Conservation (phyloP, 805 yeast genomes). For the Scheffersomyces stipitis region DNA sequence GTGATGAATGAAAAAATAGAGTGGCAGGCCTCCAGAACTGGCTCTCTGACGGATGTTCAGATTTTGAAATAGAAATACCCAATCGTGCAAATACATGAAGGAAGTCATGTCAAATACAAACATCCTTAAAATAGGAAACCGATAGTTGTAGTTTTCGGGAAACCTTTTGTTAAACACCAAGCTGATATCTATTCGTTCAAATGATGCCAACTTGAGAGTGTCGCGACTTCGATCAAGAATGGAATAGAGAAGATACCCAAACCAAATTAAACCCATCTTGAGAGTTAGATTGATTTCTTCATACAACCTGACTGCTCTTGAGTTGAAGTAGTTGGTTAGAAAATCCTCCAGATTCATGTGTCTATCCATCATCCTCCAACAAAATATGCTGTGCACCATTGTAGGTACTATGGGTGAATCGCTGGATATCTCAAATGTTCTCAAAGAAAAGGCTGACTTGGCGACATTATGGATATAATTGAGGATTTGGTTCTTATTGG, state of each 20-base stretch:
- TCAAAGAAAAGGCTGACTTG: background rate
- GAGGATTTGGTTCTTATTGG: background rate
- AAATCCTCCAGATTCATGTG: background rate
- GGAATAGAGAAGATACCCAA: background rate
- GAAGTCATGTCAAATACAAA: conserved; percentile 1
- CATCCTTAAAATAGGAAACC: conserved; percentile 1
- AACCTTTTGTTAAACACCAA: conserved; percentile 1
- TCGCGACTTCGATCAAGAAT: background rate
- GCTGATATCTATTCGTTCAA: conserved; percentile 3
- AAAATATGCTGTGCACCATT: background rate
- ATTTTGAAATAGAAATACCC: no score
- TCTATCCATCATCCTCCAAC: background rate
- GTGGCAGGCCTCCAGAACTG: no score
- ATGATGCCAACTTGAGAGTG: background rate
- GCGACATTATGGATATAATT: background rate
- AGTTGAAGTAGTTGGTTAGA: background rate
- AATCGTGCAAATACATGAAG: background rate
- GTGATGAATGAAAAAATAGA: no score
- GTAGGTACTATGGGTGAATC: background rate
- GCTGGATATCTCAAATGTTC: background rate
- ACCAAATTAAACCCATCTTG: background rate
- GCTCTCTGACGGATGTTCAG: no score
- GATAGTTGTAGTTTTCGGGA: background rate
- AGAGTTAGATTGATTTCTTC: background rate
- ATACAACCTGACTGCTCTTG: background rate